phyloP scores from a whole-genome alignment of 169 alveolate species.

The Plasmodium fragile region DNA sequence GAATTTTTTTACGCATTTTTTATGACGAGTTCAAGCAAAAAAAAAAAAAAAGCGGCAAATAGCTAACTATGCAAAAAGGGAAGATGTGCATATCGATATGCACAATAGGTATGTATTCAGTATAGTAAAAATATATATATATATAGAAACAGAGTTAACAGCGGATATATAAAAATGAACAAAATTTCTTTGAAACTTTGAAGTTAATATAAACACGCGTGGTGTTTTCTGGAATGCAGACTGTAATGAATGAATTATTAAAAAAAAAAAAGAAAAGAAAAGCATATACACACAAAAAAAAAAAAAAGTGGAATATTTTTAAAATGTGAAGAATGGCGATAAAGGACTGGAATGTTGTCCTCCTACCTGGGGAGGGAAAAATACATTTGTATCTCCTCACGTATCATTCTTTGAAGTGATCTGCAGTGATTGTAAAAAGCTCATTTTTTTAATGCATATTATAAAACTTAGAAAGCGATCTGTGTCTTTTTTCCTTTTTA shows the following conservation, averaged over 20 bases:
- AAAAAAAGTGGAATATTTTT: neutral
- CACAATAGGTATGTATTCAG: neutral
- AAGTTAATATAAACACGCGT: neutral
- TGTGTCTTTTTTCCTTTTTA: slow-evolving; percentile 72
- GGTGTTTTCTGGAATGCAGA: neutral
- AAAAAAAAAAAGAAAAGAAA: neutral
- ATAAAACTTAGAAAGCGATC: slow-evolving; percentile 72
- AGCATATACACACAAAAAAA: neutral
- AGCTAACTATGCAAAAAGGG: neutral
- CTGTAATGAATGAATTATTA: neutral
- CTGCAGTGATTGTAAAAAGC: neutral
- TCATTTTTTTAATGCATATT: slow-evolving; percentile 65
- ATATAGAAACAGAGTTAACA: neutral
- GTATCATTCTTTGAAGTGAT: neutral
- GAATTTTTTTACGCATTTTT: neutral
- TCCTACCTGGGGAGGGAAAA: neutral
- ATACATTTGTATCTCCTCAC: neutral
- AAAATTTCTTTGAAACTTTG: neutral
- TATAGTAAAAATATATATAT: neutral
- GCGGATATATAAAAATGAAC: neutral
- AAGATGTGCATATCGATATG: neutral
- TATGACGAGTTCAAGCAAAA: neutral
- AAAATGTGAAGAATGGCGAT: neutral
- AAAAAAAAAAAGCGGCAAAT: neutral
- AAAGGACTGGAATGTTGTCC: neutral